Evolutionary conservation across 2,329 filamentous ascomycete genomes (phyloP).

Genomic region (Pseudogymnoascus sp.): DNA sequence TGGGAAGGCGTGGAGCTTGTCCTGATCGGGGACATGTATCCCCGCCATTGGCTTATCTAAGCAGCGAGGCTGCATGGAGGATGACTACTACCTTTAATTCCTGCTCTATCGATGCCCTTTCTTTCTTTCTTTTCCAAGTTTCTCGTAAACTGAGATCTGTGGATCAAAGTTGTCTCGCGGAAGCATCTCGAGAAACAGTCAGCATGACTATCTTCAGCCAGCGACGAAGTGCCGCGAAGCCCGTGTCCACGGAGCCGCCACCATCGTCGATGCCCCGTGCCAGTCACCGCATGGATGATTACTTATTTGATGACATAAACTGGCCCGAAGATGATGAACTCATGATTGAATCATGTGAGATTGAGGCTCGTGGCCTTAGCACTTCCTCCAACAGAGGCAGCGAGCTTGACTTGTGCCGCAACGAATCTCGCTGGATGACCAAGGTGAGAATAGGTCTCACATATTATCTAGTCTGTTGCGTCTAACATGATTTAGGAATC

Average conservation of each 20-base stretch:
- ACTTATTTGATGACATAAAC: slow-evolving; percentile 10
- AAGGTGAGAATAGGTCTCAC: not conserved
- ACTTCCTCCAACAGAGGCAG: not conserved
- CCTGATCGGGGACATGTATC: not conserved
- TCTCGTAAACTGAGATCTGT: not conserved
- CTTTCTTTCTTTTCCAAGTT: not conserved
- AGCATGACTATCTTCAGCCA: not conserved
- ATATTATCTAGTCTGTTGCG: not conserved
- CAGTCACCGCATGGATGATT: not conserved
- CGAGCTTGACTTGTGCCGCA: not conserved
- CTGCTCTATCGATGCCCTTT: not conserved
- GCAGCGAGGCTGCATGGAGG: not conserved
- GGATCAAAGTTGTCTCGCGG: not conserved
- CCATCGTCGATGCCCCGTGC: slow-evolving; percentile 3
- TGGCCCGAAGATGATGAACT: slow-evolving; percentile 7
- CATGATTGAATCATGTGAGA: not conserved
- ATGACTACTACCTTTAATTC: slow-evolving; percentile 1
- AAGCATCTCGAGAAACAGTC: not conserved
- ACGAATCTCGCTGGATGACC: not conserved
- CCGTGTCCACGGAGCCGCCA: not conserved
- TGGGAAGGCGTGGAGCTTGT: slow-evolving; percentile 7
- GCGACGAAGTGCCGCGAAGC: not conserved
- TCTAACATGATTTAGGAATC: not conserved
- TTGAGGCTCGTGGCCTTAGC: not conserved
- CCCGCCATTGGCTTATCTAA: not conserved